These are phyloP conservation scores for Backusella psychrophila DNA, from an alignment of 192 early-diverging fungal genomes.

Conservation along the genomic window DNA sequence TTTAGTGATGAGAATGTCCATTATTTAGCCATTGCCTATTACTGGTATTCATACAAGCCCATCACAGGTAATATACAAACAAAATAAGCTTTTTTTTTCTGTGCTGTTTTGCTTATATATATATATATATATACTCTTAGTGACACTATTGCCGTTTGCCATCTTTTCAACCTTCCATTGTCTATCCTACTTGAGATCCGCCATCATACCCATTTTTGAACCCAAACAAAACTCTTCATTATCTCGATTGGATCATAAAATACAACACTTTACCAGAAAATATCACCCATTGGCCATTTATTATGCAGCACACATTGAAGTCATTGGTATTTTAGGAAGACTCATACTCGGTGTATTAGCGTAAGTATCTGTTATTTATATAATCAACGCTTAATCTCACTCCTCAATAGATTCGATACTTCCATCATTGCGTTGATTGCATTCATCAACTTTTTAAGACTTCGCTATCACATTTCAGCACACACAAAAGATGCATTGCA, in stretches of 20 bases:
- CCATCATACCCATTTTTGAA: conserved; percentile 57
- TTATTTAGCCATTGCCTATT: conserved; percentile 66
- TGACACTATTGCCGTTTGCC: conserved; percentile 66
- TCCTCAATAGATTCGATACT: conserved; percentile 25
- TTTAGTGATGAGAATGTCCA: conserved; percentile 75
- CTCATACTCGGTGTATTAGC: conserved; percentile 48
- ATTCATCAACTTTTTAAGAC: conserved; percentile 66
- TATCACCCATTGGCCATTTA: conserved; percentile 63
- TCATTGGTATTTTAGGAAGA: conserved; percentile 63
- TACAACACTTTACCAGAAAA: conserved; percentile 45
- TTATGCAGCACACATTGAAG: conserved; percentile 64
- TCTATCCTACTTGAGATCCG: conserved; percentile 60
- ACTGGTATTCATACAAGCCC: conserved; percentile 66
- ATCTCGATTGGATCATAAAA: conserved; percentile 24
- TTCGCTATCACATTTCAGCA: conserved; percentile 62
- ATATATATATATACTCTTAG: too few species aligned
- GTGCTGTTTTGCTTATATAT: background rate
- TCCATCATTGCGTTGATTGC: conserved; percentile 44
- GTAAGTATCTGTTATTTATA: conserved; percentile 18
- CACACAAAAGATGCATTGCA: conserved; percentile 42
- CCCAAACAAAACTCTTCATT: conserved; percentile 32
- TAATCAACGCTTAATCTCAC: too few species aligned
- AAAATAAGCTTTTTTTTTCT: background rate
- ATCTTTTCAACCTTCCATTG: conserved; percentile 75
- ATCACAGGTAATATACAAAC: conserved; percentile 48